Evolutionary conservation across 1,139 yeast species (phyloP).

Genomic region (Hansenula lynferdii): DNA sequence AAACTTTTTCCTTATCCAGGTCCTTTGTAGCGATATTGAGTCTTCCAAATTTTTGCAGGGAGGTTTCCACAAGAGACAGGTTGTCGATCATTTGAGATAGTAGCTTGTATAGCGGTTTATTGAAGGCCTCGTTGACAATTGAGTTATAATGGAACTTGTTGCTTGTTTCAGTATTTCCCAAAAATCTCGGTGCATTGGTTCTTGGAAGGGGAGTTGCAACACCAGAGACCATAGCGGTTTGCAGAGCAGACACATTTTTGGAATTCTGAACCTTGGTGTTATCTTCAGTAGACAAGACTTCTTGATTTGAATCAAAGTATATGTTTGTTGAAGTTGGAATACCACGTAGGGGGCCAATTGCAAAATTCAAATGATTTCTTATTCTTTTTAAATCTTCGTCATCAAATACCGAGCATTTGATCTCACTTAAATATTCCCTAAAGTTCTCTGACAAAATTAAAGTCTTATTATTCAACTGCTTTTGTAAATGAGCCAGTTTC

Average conservation of each 20-base stretch:
- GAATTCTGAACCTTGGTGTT: conserved; percentile 4
- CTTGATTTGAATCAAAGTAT: conserved; percentile 5
- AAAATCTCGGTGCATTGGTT: conserved; percentile 8
- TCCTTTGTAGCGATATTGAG: conserved; percentile 4
- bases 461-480: conserved; percentile 27
- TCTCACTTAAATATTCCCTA: conserved; percentile 39
- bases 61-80: conserved; percentile 21
- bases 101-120: conserved; percentile 23
- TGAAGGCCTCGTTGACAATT: conserved; percentile 28
- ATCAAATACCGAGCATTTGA: conserved; percentile 32
- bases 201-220: conserved; percentile 23
- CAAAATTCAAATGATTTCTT: conserved; percentile 36
- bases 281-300: conserved; percentile 1
- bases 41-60: conserved; percentile 14
- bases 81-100: conserved; percentile 27
- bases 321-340: conserved; percentile 30
- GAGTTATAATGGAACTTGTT: conserved; percentile 17
- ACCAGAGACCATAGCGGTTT: conserved; percentile 16
- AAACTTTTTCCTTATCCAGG: conserved; percentile 3
- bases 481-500: conserved; percentile 19
- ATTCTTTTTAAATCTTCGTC: conserved; percentile 28
- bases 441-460: conserved; percentile 33
- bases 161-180: background rate
- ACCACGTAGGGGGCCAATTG: conserved; percentile 35
- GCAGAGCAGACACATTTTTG: conserved; percentile 1